These are phyloP conservation scores for Neonectria faginata DNA, from an alignment of 2,329 filamentous ascomycete genomes.

Conservation along the genomic window DNA sequence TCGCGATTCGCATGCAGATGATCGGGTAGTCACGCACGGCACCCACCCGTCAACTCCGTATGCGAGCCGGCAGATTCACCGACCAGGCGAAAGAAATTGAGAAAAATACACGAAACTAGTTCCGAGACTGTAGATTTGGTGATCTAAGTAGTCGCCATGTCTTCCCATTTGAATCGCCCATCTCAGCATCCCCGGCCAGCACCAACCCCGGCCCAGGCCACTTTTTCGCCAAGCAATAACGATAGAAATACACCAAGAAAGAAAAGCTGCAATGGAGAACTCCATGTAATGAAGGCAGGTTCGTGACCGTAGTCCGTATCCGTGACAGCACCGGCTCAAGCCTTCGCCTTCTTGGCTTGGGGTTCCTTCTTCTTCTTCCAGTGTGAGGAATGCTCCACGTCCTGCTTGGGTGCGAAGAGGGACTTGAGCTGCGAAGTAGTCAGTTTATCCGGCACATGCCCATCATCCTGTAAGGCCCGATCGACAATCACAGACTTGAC, in stretches of 20 bases:
- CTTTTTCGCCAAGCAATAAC: not conserved
- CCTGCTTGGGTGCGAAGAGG: constrained; percentile 23
- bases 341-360: not conserved
- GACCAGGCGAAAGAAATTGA: no score
- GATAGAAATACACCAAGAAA: not conserved
- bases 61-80: not conserved
- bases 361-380: not conserved
- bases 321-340: not conserved
- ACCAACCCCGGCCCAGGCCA: not conserved
- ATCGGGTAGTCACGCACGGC: no score
- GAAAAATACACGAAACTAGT: not conserved
- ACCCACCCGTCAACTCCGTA: no score
- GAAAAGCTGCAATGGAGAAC: not conserved
- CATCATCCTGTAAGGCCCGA: constrained; percentile 48
- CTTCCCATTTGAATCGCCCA: not conserved
- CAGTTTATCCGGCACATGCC: constrained; percentile 13
- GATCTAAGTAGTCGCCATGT: not conserved
- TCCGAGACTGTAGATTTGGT: not conserved
- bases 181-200: not conserved
- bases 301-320: not conserved
- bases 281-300: no score
- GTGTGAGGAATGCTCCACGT: not conserved
- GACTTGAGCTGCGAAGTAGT: not conserved
- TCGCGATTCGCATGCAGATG: no score
- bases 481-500: constrained; percentile 63